Base-by-base conservation (phyloP, 345 rosid species). In the Litchi chinensis region DNA sequence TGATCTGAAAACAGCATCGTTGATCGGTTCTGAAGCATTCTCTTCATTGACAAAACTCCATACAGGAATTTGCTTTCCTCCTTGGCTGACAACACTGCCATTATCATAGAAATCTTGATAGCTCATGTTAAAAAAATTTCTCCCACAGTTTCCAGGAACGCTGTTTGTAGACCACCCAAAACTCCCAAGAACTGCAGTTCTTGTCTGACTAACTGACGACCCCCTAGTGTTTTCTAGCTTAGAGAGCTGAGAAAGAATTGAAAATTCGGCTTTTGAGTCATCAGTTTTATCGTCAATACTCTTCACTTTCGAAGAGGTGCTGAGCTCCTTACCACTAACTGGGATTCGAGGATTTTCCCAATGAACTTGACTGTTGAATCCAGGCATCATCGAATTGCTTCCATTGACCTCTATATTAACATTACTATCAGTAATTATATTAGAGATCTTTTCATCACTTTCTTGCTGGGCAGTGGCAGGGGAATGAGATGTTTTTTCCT, bases 1-100 rank as follows among this genome's bases (percentile, higher is more conserved):
- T 12, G 68, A 64, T 46, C 41, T 76, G 16, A 32, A 64, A 6
- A 46, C 63, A 65, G 48, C 69, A 72, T 81, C 82, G 62, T 76
- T 84, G 37, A 80, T 52, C 71, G 81, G 84, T 21, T 79, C 76
- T 13, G 81, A 77, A 52, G 79, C 82, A 79, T 67, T 84, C 57
- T 63, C 80, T 37, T 74, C 79, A 56, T 74, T 74, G 65, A 22
- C 73, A 43, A 81, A 81, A 82, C 75, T 75, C 89, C 83, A 83
- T 50, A 80, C 86, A 19, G 84, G 79, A 65, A 65, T 60, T 16
- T 72, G 41, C 24, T 69, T 81, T 80, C 64, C 83, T 41, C 57
- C 81, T 63, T 63, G 64, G 68, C 65, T 74, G 60, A 74, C 70
- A 40, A 80, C 62, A 10, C 77, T 66, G 44, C 76, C 81, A 78